These are phyloP conservation scores for Salix brachista DNA, from an alignment of 345 rosid genomes.

Conservation along the genomic window DNA sequence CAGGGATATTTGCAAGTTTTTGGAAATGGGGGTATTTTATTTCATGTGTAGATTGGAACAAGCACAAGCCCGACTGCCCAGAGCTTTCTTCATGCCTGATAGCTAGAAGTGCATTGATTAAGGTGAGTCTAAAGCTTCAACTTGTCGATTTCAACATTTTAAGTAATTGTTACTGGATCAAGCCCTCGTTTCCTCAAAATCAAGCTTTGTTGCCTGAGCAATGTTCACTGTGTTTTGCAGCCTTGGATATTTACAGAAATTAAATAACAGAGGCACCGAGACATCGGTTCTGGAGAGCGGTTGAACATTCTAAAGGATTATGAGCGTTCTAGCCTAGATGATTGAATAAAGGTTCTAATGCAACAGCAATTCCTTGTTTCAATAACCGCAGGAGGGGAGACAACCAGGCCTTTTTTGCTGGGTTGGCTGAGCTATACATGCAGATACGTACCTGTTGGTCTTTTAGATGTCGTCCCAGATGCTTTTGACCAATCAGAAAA, in stretches of 20 bases:
- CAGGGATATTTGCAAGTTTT: constrained; percentile 59
- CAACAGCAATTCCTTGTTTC: not conserved
- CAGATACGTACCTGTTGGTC: constrained; percentile 82
- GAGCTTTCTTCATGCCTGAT: constrained; percentile 82
- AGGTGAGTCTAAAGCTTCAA: constrained; percentile 35
- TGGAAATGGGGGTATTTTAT: constrained; percentile 82
- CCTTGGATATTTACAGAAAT: constrained; percentile 99
- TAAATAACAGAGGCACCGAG: constrained; percentile 96
- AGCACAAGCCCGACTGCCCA: constrained; percentile 65
- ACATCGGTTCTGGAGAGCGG: constrained; percentile 78
- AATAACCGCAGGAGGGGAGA: constrained; percentile 63
- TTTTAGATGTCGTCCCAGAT: constrained; percentile 78
- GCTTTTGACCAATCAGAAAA: constrained; percentile 88
- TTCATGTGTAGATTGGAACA: constrained; percentile 84
- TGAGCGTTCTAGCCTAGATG: constrained; percentile 63
- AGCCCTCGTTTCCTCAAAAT: not conserved
- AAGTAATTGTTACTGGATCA: not conserved
- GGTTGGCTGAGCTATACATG: constrained; percentile 90
- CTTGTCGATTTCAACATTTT: not conserved
- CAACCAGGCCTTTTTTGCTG: constrained; percentile 85
- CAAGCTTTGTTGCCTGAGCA: not conserved
- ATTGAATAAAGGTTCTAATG: not conserved
- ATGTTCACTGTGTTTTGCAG: constrained; percentile 38
- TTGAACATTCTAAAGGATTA: constrained; percentile 79
- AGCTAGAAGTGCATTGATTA: constrained; percentile 88